Base-by-base conservation (phyloP, 2,329 filamentous ascomycete species). In the Cercospora canescens region DNA sequence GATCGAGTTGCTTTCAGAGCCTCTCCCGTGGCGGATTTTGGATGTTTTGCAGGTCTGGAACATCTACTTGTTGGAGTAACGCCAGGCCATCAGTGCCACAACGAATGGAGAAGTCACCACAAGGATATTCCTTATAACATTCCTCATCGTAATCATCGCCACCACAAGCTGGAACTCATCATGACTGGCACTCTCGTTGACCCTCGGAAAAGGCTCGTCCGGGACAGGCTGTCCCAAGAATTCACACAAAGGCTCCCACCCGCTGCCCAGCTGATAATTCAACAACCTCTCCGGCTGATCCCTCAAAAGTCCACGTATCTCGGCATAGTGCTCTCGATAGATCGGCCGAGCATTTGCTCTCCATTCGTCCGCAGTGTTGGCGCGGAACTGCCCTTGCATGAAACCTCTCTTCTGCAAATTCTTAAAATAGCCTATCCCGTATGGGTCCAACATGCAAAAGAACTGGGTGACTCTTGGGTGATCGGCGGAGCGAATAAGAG, bases 171-270 rank as follows among this genome's bases (percentile, higher is more conserved):
- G n/a, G 57, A 71, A 65, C 32, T 65, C 61, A 52, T 68, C 64
- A 37, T 68, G 69, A 52, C 62, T 54, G 4, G 45, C 41, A 21
- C 45, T 37, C 41, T 71, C 67, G 60, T 69, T 69, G 6, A 71
- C 35, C 12, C 61, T 62, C 21, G 75, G 76, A 60, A 75, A 74
- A 3, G 65, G 61, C 16, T 64, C 68, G 11, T 70, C 55, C 8
- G 76, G 75, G 1, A 74, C 63, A 1, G 65, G 34, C 35, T 70
- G 67, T 0, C 66, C 71, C 18, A 78, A 64, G 45, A 76, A 78
- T 11, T 71, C 56, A 61, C 76, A 77, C 28, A 77, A 52, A 11
- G 73, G 73, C 57, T 67, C 69, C 76, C 76, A 79, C 2, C 74
- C 73, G 55, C 71, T 67, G 2, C 70, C 63, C 16, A 73, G 35